A percentile compares a stretch with the other conserved stretches of the same genome.
These are phyloP conservation scores for Arachnomyces sp. DNA, from an alignment of 2,329 filamentous ascomycete species.

Conservation along the genomic window DNA sequence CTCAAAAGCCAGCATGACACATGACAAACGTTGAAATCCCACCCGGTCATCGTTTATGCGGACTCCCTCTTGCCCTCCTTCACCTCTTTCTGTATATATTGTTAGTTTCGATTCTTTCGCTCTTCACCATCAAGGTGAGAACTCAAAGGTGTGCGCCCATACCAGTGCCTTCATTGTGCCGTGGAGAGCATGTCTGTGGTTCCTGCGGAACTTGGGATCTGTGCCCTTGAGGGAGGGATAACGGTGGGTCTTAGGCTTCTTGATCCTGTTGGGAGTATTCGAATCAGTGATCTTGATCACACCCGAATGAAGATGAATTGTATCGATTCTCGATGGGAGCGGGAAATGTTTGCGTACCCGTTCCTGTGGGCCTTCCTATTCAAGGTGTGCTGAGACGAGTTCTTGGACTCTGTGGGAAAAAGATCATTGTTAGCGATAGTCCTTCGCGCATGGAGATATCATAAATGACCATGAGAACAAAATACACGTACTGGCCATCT, in stretches of 20 bases:
- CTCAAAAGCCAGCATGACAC: conserved; percentile 10
- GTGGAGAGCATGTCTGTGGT: conserved; percentile 99
- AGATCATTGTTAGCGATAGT: conserved; percentile 8
- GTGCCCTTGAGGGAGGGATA: conserved; percentile 98
- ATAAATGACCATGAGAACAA: background rate
- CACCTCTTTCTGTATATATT: conserved; percentile 73
- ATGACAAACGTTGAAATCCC: conserved; percentile 12
- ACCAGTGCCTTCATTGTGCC: conserved; percentile 97
- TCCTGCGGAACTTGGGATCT: conserved; percentile 99
- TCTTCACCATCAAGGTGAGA: background rate
- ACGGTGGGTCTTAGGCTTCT: conserved; percentile 99
- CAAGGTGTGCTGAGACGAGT: conserved; percentile 99
- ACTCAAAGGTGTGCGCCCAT: conserved; percentile 38
- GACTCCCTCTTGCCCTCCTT: conserved; percentile 91
- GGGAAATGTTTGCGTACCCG: conserved; percentile 60
- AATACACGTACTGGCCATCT: conserved; percentile 39
- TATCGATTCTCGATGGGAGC: background rate
- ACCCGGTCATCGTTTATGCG: conserved; percentile 53
- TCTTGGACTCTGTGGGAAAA: conserved; percentile 80
- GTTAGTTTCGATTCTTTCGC: conserved; percentile 23
- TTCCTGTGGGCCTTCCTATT: conserved; percentile 98
- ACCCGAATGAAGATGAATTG: background rate
- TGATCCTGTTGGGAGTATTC: conserved; percentile 62
- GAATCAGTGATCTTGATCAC: conserved; percentile 5
- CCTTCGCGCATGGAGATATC: background rate